phyloP scores from a whole-genome alignment of 352 stramenopile genomes.

The Phytophthora fragariae region DNA sequence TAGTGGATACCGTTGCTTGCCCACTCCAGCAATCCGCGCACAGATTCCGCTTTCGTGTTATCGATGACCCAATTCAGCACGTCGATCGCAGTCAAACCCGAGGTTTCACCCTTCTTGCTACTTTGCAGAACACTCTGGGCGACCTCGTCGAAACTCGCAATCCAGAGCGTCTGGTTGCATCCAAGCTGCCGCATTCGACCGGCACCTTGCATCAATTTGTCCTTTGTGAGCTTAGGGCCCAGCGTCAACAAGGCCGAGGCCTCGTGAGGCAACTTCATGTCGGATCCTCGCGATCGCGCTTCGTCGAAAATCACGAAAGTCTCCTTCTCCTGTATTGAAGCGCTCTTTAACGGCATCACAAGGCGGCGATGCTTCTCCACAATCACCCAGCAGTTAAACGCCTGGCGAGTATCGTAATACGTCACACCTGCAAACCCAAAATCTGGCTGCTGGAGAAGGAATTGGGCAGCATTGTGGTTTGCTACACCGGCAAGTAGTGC shows the following conservation, averaged over 20 bases:
- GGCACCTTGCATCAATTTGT: slow-evolving; percentile 94
- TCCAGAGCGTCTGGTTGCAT: slow-evolving; percentile 67
- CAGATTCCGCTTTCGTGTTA: slow-evolving; percentile 73
- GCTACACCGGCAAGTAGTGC: slow-evolving; percentile 40
- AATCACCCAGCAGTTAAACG: slow-evolving; percentile 79
- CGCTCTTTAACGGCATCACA: slow-evolving; percentile 58
- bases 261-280: slow-evolving; percentile 87
- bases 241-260: slow-evolving; percentile 86
- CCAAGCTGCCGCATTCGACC: slow-evolving; percentile 87
- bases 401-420: slow-evolving; percentile 74
- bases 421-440: slow-evolving; percentile 70
- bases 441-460: slow-evolving; percentile 36
- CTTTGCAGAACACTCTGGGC: slow-evolving; percentile 49
- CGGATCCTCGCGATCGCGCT: slow-evolving; percentile 82
- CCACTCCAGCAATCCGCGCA: slow-evolving; percentile 72
- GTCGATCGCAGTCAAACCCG: slow-evolving; percentile 23
- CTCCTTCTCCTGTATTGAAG: slow-evolving; percentile 78
- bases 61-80: slow-evolving; percentile 85
- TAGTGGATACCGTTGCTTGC: slow-evolving; percentile 58
- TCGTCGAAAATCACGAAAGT: slow-evolving; percentile 94
- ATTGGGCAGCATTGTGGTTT: slow-evolving; percentile 7
- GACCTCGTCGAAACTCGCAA: slow-evolving; percentile 78
- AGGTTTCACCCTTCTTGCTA: slow-evolving; percentile 5
- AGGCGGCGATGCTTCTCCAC: slow-evolving; percentile 59
- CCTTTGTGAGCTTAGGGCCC: slow-evolving; percentile 87